A percentile compares a stretch with the other conserved stretches of the same genome.
These are phyloP conservation scores for Penicillium rolfsii DNA, from an alignment of 2,329 filamentous ascomycete species.

Conservation along the genomic window DNA sequence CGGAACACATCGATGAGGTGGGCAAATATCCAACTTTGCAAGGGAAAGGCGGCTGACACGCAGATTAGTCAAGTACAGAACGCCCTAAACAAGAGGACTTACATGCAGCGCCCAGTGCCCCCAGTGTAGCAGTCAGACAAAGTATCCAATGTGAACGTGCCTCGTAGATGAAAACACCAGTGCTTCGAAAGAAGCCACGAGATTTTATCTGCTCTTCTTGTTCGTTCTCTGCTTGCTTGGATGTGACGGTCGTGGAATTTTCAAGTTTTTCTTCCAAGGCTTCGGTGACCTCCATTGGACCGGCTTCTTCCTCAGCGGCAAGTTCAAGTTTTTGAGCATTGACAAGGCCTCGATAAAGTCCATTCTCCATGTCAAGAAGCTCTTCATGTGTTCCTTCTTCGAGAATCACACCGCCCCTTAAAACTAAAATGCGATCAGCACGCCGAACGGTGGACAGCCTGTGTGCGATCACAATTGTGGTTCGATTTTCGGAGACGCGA, in stretches of 20 bases:
- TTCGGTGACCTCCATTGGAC: not conserved
- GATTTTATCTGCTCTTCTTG: not conserved
- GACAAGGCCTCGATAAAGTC: not conserved
- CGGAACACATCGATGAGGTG: not conserved
- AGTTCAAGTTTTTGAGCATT: not conserved
- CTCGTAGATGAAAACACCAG: not conserved
- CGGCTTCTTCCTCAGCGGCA: not conserved
- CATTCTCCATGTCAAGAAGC: not conserved
- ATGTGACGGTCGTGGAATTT: not conserved
- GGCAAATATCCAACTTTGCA: not conserved
- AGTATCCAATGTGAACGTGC: not conserved
- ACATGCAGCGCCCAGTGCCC: slow-evolving; percentile 1
- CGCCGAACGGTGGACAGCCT: slow-evolving; percentile 91
- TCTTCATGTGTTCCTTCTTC: slow-evolving; percentile 85
- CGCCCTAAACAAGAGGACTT: not conserved
- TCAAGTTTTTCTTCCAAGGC: not conserved
- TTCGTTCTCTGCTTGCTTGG: not conserved
- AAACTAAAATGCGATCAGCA: slow-evolving; percentile 94
- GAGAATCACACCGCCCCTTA: slow-evolving; percentile 78
- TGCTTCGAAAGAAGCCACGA: not conserved
- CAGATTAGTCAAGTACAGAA: not conserved
- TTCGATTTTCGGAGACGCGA: slow-evolving; percentile 79
- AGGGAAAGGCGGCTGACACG: not conserved
- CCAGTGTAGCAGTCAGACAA: not conserved
- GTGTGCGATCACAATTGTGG: slow-evolving; percentile 95